Evolutionary conservation across 768 basidiomycete species (phyloP).

Genomic region (Mycena galericulata): DNA sequence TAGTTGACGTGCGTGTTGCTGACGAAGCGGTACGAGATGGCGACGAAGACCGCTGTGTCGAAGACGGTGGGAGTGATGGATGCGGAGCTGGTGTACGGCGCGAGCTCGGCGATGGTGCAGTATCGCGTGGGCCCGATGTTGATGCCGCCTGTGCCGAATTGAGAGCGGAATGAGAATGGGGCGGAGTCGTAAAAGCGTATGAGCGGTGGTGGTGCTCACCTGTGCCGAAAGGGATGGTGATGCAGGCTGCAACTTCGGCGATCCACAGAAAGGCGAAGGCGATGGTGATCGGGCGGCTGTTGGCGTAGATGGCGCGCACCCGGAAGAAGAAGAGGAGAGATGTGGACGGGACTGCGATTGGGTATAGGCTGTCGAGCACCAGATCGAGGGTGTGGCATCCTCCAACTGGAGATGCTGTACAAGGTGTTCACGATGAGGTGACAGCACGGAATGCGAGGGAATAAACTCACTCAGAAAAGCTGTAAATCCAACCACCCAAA

Average conservation of each 20-base stretch:
- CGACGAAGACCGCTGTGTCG: neutral
- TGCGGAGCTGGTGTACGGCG: neutral
- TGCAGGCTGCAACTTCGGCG: neutral
- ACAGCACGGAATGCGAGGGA: too few species aligned
- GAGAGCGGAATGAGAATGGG: too few species aligned
- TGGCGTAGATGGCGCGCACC: neutral
- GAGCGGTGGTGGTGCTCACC: too few species aligned
- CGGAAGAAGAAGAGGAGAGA: too few species aligned
- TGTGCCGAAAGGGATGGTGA: neutral
- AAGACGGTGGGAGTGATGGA: neutral
- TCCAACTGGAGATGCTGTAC: neutral
- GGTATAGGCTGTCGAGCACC: neutral
- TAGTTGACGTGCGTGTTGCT: neutral
- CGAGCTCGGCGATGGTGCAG: neutral
- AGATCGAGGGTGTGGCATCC: neutral
- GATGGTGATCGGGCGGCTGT: neutral
- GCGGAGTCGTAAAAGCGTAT: too few species aligned
- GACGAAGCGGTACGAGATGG: neutral
- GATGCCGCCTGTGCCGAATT: too few species aligned
- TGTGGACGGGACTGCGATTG: neutral
- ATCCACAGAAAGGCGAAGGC: neutral
- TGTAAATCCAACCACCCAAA: neutral
- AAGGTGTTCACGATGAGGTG: too few species aligned
- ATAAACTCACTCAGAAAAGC: neutral
- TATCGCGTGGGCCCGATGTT: neutral